Base-by-base conservation (phyloP, 2,329 filamentous ascomycete genomes). In the Claviceps spartinae region DNA sequence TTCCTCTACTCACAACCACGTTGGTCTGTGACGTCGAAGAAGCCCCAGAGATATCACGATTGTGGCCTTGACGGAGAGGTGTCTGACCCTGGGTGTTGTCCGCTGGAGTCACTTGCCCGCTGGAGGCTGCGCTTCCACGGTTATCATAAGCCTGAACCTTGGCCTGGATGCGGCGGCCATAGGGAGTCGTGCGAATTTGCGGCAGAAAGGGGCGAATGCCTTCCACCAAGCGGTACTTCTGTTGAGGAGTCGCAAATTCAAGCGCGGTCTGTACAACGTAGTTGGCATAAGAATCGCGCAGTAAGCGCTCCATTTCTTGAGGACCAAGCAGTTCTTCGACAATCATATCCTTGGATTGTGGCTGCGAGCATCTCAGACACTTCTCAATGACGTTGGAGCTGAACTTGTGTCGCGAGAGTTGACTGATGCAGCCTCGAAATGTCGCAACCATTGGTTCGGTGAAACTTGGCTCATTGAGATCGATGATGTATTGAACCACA, bases 351-450 rank as follows among this genome's bases (percentile, higher is more conserved):
- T 85, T 89, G 49, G 85, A 85, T 9, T 78, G 73, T 24, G 81
- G 74, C 54, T 86, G 81, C 38, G 90, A 84, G 64, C 88, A 95
- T 52, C 93, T 88, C 54, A 97, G 73, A 62, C 86, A 90, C 68
- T 98, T 98, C 73, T 98, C 93, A 57, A 98, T 91, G 53, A 98
- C 93, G 61, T 98, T 98, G 62, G 93, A 97, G 72, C 89, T 96
- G 73, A 98, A 98, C 71, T 98, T 98, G 73, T 98, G 93, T 66
- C 89, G 90, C 5, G 93, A 97, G 16, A 78, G 78, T 69, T 68
- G 78, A 63, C 66, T 85, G 72, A 80, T 87, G 74, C 76, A 77
- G 60, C 85, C 85, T 52, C 78, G 72, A 73, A 98, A 96, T 62
- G 83, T 84, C 50, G 77, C 73, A 55, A 94, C 93, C 42, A 98